Evolutionary conservation across 768 basidiomycete species (phyloP), one percentile per base, ranked within the genome.

Genomic region (Termitomyces sp.): DNA sequence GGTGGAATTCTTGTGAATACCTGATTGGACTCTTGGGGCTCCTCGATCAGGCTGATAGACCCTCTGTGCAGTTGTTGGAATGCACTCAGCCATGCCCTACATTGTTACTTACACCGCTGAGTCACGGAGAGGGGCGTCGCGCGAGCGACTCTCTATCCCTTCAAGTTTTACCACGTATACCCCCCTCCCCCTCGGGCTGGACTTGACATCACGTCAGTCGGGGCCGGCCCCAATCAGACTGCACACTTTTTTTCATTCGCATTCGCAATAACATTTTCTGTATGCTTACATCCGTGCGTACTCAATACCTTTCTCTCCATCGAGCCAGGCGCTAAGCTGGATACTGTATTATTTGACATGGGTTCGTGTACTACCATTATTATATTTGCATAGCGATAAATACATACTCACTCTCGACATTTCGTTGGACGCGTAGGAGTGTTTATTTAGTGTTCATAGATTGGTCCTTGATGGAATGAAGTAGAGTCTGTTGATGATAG

Each of bases 181-280:
- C 49, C 47, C 38, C 39, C 50, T 48, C 18, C 47, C 40, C 23
- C 23, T 40, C 49, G 39, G 52, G 52, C 56, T 53, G 56, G 35
- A 25, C 47, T 52, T 45, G 56, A 38, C 31, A 20, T 50, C 18
- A 23, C 42, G 50, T 41, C 50, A 12, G 40, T 43, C 46, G 33
- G 43, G 32, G 36, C 53, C 27, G 45, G 53, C 25, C 51, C 44
- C 39, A 22, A 9, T 33, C 46, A 12, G 36, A 31, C 39, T 11
- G 13, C 46, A 33, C 46, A 25, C 38, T 40, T 23, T 27, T 54
- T 54, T 48, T 15, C 23, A 3, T 29, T 22, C 23, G 31, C 5
- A 36, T 44, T 20, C 29, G n/a, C 27, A 4, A 15, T 36, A n/a
- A n/a, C n/a, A 20, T 40, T 31, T 13, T 20, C 3, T 20, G 9